phyloP scores from a whole-genome alignment of 305 asterid genomes.

The Fraxinus latifolia region DNA sequence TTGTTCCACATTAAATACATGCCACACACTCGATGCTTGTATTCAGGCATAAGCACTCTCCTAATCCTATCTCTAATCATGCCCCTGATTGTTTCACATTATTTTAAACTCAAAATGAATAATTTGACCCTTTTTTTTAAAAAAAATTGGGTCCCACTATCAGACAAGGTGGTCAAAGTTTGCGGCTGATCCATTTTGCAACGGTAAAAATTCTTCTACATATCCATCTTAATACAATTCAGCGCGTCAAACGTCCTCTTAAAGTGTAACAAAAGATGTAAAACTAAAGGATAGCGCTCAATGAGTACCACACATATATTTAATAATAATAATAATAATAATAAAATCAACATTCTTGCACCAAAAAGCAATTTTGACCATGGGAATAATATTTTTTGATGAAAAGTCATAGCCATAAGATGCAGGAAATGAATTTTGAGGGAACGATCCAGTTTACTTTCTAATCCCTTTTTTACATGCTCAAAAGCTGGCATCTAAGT shows the following conservation, averaged over 20 bases:
- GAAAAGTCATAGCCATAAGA: conserved; percentile 6
- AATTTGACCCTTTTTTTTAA: no score
- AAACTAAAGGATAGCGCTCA: neutral
- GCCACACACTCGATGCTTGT: neutral
- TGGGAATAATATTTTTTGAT: neutral
- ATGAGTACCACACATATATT: neutral
- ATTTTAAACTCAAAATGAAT: no score
- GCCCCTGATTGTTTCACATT: no score
- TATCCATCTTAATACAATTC: neutral
- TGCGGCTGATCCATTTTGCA: no score
- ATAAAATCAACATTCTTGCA: neutral
- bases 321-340: no score
- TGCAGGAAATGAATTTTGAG: conserved; percentile 6
- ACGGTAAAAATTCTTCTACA: neutral
- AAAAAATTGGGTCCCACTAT: no score
- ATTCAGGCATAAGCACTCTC: neutral
- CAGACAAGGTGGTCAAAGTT: no score
- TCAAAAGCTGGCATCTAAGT: conserved; percentile 16
- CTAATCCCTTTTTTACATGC: neutral
- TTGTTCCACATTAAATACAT: no score
- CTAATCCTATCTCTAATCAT: neutral
- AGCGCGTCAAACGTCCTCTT: neutral
- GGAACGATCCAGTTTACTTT: conserved; percentile 10
- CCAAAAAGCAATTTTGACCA: neutral
- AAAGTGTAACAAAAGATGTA: neutral